Percentiles rank a stretch among this genome's conserved stretches.
These are phyloP conservation scores for Cystofilobasidium capitatum DNA, from an alignment of 768 basidiomycete genomes.

Conservation along the genomic window DNA sequence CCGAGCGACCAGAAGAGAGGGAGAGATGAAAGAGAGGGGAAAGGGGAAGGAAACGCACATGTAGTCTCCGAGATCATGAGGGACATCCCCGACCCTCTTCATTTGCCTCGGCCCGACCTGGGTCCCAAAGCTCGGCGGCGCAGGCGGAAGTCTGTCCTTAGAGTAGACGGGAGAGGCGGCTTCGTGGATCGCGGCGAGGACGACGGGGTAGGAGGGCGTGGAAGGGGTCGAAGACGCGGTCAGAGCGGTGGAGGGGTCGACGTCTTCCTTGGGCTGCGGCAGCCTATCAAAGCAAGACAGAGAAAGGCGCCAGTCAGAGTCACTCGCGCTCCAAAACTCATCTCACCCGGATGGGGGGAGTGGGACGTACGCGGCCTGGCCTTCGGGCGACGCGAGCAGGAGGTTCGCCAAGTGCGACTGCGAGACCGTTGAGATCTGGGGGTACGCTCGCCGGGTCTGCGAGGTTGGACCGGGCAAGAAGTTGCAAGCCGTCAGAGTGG, in stretches of 20 bases:
- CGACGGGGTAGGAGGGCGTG: neutral
- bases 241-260: neutral
- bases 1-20: neutral
- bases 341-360: neutral
- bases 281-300: neutral
- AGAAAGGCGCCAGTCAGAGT: neutral
- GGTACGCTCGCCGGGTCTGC: slow-evolving; percentile 63
- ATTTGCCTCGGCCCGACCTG: neutral
- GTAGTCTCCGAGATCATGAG: neutral
- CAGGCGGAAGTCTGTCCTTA: neutral
- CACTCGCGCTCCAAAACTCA: too few species aligned
- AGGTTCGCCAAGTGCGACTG: slow-evolving; percentile 71
- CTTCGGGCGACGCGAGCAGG: slow-evolving; percentile 65
- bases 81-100: neutral
- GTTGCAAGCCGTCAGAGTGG: neutral
- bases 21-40: neutral
- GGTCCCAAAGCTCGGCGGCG: neutral
- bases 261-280: neutral
- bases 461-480: neutral
- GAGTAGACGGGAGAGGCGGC: neutral
- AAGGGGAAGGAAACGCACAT: neutral
- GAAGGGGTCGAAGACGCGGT: neutral
- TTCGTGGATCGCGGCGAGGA: neutral
- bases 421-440: slow-evolving; percentile 79
- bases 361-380: slow-evolving; percentile 50